Evolutionary conservation across 768 basidiomycete genomes (phyloP).

Genomic region (button mushroom (Agaricus bisporus)): DNA sequence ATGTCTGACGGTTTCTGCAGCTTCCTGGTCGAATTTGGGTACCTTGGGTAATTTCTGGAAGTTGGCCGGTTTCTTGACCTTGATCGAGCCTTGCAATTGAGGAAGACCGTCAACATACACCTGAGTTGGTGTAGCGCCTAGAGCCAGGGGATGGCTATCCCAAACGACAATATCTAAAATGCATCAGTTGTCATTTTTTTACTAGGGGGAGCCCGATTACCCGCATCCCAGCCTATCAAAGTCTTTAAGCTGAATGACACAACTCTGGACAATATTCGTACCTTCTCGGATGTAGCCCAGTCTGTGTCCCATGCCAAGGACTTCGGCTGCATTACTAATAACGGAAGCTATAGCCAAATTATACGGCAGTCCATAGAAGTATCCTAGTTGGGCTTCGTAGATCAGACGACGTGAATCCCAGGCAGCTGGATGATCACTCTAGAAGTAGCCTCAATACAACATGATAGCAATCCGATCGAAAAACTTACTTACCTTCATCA

Average conservation of each 20-base stretch:
- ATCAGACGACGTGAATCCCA: conserved; percentile 70
- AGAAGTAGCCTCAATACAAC: not conserved
- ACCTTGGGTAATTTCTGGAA: conserved; percentile 47
- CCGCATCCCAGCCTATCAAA: conserved; percentile 66
- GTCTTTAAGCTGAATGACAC: conserved; percentile 5
- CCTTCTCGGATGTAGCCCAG: conserved; percentile 74
- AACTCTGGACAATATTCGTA: conserved; percentile 16
- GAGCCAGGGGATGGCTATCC: conserved; percentile 78
- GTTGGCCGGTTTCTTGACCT: conserved; percentile 42
- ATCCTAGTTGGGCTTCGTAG: conserved; percentile 81
- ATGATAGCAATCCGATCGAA: not conserved
- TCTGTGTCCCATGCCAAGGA: conserved; percentile 74
- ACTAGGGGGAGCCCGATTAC: conserved; percentile 16
- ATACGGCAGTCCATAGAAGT: conserved; percentile 70
- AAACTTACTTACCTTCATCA: conserved; percentile 57
- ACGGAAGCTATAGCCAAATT: conserved; percentile 70
- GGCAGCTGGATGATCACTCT: conserved; percentile 60
- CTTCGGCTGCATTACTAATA: conserved; percentile 64
- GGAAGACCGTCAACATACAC: conserved; percentile 88
- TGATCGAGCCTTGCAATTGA: conserved; percentile 49
- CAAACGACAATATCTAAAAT: conserved; percentile 67
- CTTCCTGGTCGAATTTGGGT: conserved; percentile 70
- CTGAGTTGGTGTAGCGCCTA: conserved; percentile 84
- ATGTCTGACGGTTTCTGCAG: conserved; percentile 49
- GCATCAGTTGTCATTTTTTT: not conserved